Percentiles rank a stretch among this genome's conserved stretches.
phyloP scores from a whole-genome alignment of 2,329 filamentous ascomycete species.

The Rhynchosporium secalis region DNA sequence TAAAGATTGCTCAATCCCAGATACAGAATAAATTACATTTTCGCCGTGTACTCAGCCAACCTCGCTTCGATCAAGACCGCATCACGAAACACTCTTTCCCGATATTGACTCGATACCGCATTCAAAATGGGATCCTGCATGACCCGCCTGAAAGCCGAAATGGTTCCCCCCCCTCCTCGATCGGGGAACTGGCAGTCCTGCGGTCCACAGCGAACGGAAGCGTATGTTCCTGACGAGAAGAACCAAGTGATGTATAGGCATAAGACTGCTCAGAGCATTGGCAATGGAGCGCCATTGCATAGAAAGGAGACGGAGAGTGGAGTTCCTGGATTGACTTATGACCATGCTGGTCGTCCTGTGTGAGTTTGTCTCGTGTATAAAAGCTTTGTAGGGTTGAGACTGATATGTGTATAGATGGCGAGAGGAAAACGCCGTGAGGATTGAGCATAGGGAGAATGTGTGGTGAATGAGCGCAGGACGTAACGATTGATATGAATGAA shows the following conservation, averaged over 20 bases:
- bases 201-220: constrained; percentile 14
- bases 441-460: constrained; percentile 18
- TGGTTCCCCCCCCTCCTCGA: constrained; percentile 16
- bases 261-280: neutral
- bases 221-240: neutral
- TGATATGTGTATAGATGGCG: constrained; percentile 21
- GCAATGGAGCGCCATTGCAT: constrained; percentile 17
- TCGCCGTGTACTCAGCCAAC: constrained; percentile 3
- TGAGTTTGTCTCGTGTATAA: constrained; percentile 15
- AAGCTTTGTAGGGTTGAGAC: neutral
- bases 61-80: neutral
- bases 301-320: constrained; percentile 26
- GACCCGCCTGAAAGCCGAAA: constrained; percentile 18
- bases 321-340: constrained; percentile 28
- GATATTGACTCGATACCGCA: neutral
- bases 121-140: constrained; percentile 20
- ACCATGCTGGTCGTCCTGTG: constrained; percentile 30
- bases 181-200: constrained; percentile 11
- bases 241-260: constrained; percentile 1
- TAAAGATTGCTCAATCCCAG: neutral
- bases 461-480: constrained; percentile 3
- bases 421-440: constrained; percentile 23
- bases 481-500: neutral
- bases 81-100: neutral
- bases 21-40: neutral